Conservation (phyloP, 78 protist genomes). For the Chrysochromulina parva region DNA sequence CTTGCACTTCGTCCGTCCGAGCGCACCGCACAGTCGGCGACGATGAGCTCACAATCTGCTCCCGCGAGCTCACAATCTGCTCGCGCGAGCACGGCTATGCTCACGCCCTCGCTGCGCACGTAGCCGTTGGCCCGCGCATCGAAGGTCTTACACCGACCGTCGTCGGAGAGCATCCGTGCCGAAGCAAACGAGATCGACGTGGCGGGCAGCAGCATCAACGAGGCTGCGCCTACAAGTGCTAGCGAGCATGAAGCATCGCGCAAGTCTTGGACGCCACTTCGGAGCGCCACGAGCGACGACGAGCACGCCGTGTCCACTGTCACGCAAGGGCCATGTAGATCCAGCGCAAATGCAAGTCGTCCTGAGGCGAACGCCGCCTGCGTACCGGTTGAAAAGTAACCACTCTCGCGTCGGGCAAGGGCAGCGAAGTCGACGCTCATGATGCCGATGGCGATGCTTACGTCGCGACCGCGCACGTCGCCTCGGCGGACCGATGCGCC, state of each 20-base stretch:
- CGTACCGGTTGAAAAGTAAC: background rate
- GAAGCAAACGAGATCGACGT: background rate
- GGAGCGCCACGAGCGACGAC: background rate
- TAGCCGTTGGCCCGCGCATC: conserved; percentile 44
- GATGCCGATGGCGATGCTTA: background rate
- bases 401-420: background rate
- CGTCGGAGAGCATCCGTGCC: conserved; percentile 13
- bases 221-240: background rate
- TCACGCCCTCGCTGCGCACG: conserved; percentile 3
- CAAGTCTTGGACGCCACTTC: background rate
- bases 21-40: background rate
- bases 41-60: too few relatives aligned
- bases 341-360: background rate
- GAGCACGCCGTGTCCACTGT: background rate
- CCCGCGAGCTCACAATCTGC: background rate
- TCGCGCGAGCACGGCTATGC: background rate
- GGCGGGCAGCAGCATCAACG: background rate
- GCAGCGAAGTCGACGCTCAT: background rate
- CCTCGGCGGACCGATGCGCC: conserved; percentile 33
- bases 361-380: background rate
- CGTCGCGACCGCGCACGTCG: background rate
- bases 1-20: background rate
- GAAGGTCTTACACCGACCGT: conserved; percentile 33
- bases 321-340: background rate
- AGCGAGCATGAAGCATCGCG: background rate